phyloP scores from a whole-genome alignment of 2,329 filamentous ascomycete species.

The Diaporthe capsici region DNA sequence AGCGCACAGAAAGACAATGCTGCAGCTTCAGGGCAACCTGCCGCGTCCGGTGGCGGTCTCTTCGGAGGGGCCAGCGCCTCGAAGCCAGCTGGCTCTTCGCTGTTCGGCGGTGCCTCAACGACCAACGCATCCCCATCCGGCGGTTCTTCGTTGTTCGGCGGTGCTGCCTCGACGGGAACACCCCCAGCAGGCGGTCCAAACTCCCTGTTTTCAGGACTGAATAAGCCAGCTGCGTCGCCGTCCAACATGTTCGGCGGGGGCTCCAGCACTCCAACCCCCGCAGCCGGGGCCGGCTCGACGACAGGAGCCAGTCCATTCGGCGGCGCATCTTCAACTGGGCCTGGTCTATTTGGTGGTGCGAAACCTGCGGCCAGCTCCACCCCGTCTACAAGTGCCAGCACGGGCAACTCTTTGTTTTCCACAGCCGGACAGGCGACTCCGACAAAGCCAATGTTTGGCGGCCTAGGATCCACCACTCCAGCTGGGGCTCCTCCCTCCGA shows the following conservation, averaged over 20 bases:
- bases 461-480: slow-evolving; percentile 67
- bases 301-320: slow-evolving; percentile 36
- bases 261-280: slow-evolving; percentile 41
- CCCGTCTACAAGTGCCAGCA: slow-evolving; percentile 40
- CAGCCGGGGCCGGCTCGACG: slow-evolving; percentile 37
- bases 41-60: slow-evolving; percentile 46
- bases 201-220: slow-evolving; percentile 47
- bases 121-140: slow-evolving; percentile 51
- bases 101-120: slow-evolving; percentile 33
- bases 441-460: slow-evolving; percentile 62
- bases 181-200: slow-evolving; percentile 46
- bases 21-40: slow-evolving; percentile 37
- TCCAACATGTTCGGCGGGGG: slow-evolving; percentile 48
- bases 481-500: slow-evolving; percentile 67
- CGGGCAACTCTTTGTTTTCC: slow-evolving; percentile 44
- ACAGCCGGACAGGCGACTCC: slow-evolving; percentile 54
- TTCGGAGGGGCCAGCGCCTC: slow-evolving; percentile 48
- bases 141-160: slow-evolving; percentile 49
- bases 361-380: slow-evolving; percentile 39
- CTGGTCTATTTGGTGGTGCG: slow-evolving; percentile 48
- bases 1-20: slow-evolving; percentile 42
- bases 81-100: slow-evolving; percentile 25
- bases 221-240: slow-evolving; percentile 37
- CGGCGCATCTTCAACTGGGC: slow-evolving; percentile 5
- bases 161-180: slow-evolving; percentile 47